Conservation (phyloP, 371 early-diverging fungal genomes). For the Rhizopus stolonifer region DNA sequence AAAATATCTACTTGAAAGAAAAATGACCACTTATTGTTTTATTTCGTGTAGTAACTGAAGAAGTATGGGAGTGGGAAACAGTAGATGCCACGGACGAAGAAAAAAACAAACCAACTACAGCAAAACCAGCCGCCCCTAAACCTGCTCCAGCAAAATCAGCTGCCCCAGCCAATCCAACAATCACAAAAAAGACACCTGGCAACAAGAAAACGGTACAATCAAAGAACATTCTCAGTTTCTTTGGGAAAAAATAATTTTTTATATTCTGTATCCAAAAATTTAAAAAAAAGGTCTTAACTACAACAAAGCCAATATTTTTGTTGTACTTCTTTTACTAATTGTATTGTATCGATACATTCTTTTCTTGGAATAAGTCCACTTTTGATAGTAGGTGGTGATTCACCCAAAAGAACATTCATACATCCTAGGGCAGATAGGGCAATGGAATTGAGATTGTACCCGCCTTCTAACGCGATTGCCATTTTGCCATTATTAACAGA, state of each 20-base stretch:
- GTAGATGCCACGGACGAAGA: constrained; percentile 6
- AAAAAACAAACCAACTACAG: background rate
- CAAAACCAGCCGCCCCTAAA: background rate
- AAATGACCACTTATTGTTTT: background rate
- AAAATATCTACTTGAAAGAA: constrained; percentile 3
- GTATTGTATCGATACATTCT: constrained; percentile 46
- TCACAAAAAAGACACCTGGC: constrained; percentile 3
- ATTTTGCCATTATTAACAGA: constrained; percentile 70
- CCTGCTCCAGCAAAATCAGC: background rate
- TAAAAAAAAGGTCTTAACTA: background rate
- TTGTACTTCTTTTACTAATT: constrained; percentile 49
- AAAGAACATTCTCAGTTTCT: constrained; percentile 17
- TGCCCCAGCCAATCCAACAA: background rate
- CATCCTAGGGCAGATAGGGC: constrained; percentile 77
- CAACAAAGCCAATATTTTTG: constrained; percentile 52
- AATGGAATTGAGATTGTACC: constrained; percentile 78
- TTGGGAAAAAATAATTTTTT: constrained; percentile 5
- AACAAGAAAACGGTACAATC: no score
- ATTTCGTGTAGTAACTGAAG: constrained; percentile 20
- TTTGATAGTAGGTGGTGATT: constrained; percentile 44
- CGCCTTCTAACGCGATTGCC: constrained; percentile 81
- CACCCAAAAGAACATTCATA: constrained; percentile 69
- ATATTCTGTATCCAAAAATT: background rate
- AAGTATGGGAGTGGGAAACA: constrained; percentile 21
- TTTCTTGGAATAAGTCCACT: constrained; percentile 31